phyloP scores from a whole-genome alignment of 106 monocot genomes.

The Narthecium ossifragum region DNA sequence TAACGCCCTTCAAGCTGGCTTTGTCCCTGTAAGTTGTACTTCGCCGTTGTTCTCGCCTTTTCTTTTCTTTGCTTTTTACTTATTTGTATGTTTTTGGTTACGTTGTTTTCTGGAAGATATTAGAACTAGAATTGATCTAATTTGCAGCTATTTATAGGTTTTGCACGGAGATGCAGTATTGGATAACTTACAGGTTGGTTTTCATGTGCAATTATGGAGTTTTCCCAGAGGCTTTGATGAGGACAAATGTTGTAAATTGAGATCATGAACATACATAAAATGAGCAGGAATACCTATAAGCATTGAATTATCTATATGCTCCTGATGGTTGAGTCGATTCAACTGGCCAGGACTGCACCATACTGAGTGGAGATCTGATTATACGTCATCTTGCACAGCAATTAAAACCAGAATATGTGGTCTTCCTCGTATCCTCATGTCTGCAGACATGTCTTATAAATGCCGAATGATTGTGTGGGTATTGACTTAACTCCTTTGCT shows the following conservation, averaged over 20 bases:
- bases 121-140: background rate
- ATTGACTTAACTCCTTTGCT: too few species aligned
- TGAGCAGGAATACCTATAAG: too few species aligned
- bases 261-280: background rate
- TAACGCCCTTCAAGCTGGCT: constrained; percentile 52
- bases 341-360: constrained; percentile 73
- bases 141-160: constrained; percentile 37
- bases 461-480: too few species aligned
- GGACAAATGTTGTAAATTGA: background rate
- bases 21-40: constrained; percentile 96
- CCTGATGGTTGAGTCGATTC: constrained; percentile 19
- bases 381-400: constrained; percentile 84
- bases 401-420: constrained; percentile 74
- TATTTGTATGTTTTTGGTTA: background rate
- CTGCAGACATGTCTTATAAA: too few species aligned
- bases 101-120: background rate
- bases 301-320: background rate
- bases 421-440: constrained; percentile 96
- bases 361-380: constrained; percentile 92
- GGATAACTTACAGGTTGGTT: constrained; percentile 56
- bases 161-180: constrained; percentile 90
- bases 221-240: background rate
- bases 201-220: background rate
- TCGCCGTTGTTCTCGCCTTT: background rate
- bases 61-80: background rate